Base-by-base conservation (phyloP, 106 monocot genomes). In the Acorus calamus region DNA sequence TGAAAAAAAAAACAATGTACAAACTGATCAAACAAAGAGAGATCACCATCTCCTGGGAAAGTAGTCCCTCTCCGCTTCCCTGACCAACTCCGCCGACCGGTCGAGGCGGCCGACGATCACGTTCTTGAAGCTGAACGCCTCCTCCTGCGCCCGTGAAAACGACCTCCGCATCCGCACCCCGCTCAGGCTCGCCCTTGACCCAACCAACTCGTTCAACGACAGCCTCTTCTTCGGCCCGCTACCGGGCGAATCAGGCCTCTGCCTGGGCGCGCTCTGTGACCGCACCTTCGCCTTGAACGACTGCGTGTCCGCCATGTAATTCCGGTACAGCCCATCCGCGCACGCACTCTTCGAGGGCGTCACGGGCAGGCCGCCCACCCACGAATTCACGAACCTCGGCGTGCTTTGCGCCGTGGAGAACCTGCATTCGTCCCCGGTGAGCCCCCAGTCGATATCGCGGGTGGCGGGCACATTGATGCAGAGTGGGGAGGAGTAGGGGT, bases 211-310 rank as follows among this genome's bases (percentile, higher is more conserved):
- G 42, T 68, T 77, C 59, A 73, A 49, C 11, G 62, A 68, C 41
- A 73, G 56, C 57, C 83, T 53, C 73, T 77, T 84, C 60, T 74
- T 46, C 43, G 61, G 11, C 28, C 28, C 28, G 28, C 28, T 1
- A 7, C 42, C 52, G 0, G 9, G 56, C 3, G 78, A 73, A 68
- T 85, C 87, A 11, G 84, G 80, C 66, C 87, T 48, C 73, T 88
- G 96, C 72, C 74, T 87, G 52, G 91, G 90, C n/a, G 96, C 83
- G 74, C 96, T 98, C 44, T 91, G 96, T 0, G 96, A 88, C 76
- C 96, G 65, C 52, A 81, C 72, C 68, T 98, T 98, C 7, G 87
- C 87, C 50, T 83, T 87, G 66, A 85, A 98, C 6, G 96, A 98
- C 64, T 81, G 81, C 3, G 94, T 96, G 76, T 75, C 85, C 7